Evolutionary conservation across 768 basidiomycete genomes (phyloP), one percentile per base, ranked within the genome.

Genomic region (Tubosaeta brunneosetosa): DNA sequence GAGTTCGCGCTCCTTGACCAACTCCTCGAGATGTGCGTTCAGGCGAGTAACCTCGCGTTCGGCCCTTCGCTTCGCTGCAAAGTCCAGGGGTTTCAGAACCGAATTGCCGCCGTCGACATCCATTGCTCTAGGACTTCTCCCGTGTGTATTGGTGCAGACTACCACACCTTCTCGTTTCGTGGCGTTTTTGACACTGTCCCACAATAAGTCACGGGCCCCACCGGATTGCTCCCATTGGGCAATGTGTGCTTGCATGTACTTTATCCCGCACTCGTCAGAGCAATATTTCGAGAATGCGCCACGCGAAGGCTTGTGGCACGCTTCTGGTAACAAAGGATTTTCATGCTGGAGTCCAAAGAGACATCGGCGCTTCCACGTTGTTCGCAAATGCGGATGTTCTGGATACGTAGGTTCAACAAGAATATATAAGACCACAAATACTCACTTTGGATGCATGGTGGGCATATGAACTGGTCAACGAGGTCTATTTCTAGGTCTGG

Each of bases 401-500:
- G 38, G 14, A 29, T 10, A 5, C 32, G 14, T 34, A n/a, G 31
- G n/a, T 42, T 45, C n/a, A 16, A 26, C 26, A 58, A 31, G 26
- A 38, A 44, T n/a, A 42, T n/a, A 44, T 33, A 42, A 41, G 50
- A 45, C 16, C 11, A 17, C 27, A 10, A 33, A 34, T 22, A 78
- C 90, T 34, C 58, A 94, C 93, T 83, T 51, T 79, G 74, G 19
- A 85, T 73, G 65, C 93, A 95, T 4, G 76, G 73, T 1, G 92
- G 91, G 68, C 93, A 97, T 48, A 92, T 83, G 69, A 95, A 95
- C 66, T 89, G 87, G 72, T 95, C 94, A 32, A 97, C 88, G 14
- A 97, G 81, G 59, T 94, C 90, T 33, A 92, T 81, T 59, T 86
- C 83, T 7, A 83, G 73, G 55, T 94, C 91, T 25, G 83, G 80